Evolutionary conservation across 2,329 filamentous ascomycete species (phyloP), one percentile per base, ranked within the genome.

Genomic region (Clarireedia homoeocarpa): DNA sequence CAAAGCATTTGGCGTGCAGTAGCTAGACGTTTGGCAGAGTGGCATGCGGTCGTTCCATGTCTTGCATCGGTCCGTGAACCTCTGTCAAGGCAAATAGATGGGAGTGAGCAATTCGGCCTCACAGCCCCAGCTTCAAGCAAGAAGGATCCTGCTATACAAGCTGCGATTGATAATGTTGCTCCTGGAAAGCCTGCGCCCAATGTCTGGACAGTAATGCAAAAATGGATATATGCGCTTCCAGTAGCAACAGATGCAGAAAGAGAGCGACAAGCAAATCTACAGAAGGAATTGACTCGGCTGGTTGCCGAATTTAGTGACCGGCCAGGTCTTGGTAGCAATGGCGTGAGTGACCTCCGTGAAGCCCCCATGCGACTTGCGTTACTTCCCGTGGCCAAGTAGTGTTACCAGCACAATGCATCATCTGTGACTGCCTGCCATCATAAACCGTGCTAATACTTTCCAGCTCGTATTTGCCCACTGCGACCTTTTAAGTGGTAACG

Each of bases 401-500:
- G 38, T 34, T 53, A 26, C 20, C 23, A 52, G 12, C 23, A 30
- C 36, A 46, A 51, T 40, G 46, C 46, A 50, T 36, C 20, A 50
- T 24, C 38, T 15, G 26, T 42, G 49, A 42, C 27, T 24, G 34
- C 26, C 20, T 27, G 47, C 20, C 27, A 17, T 9, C 24, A 17
- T 24, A 30, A 48, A 45, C 38, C 12, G 44, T 48, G 52, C 65
- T 65, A 58, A 69, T 59, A 50, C 52, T 52, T 9, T 47, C 24
- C 71, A 91, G 81, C 84, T 95, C 63, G 84, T 97, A 48, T 96
- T 97, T 75, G 88, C 89, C 61, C 92, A 97, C 73, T 96, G 91
- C 77, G 94, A 99, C 72, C 81, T 99, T 24, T 78, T 99, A n/a
- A 90, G 88, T 71, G 94, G 91, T 63, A 99, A 99, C 70, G 89